Evolutionary conservation across 768 basidiomycete species (phyloP).

Genomic region (Auriculariales sp.): DNA sequence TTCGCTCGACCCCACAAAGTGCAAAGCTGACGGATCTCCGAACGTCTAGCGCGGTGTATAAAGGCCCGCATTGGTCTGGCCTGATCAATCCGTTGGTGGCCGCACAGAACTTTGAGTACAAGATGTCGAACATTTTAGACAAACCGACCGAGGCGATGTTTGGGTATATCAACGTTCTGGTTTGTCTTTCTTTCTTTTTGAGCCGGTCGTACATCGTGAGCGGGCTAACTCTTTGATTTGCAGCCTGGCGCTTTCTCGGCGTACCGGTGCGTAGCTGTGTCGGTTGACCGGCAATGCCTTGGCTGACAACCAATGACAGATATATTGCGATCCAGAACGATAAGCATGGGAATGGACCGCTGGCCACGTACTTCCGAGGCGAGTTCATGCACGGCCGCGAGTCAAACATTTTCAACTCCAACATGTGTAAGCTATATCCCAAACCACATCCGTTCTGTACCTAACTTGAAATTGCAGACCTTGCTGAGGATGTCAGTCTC

Average conservation of each 20-base stretch:
- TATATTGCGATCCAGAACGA: conserved; percentile 87
- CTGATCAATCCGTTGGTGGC: conserved; percentile 24
- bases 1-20: too few species aligned
- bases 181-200: conserved; percentile 18
- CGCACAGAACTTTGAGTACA: conserved; percentile 28
- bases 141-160: conserved; percentile 72
- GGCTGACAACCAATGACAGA: conserved; percentile 21
- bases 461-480: conserved; percentile 30
- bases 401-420: conserved; percentile 88
- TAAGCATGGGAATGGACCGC: conserved; percentile 63
- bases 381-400: conserved; percentile 74
- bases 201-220: too few species aligned
- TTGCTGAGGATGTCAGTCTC: conserved; percentile 69
- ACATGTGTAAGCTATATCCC: conserved; percentile 62
- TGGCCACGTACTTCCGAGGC: conserved; percentile 96
- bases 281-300: background rate
- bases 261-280: conserved; percentile 34
- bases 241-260: conserved; percentile 92
- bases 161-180: conserved; percentile 92
- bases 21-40: too few species aligned
- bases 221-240: background rate
- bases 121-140: conserved; percentile 28
- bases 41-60: conserved; percentile 75
- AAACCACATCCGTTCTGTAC: background rate
- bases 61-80: conserved; percentile 67